Evolutionary conservation across 345 rosid species (phyloP).

Genomic region (Raphanus raphanistrum): DNA sequence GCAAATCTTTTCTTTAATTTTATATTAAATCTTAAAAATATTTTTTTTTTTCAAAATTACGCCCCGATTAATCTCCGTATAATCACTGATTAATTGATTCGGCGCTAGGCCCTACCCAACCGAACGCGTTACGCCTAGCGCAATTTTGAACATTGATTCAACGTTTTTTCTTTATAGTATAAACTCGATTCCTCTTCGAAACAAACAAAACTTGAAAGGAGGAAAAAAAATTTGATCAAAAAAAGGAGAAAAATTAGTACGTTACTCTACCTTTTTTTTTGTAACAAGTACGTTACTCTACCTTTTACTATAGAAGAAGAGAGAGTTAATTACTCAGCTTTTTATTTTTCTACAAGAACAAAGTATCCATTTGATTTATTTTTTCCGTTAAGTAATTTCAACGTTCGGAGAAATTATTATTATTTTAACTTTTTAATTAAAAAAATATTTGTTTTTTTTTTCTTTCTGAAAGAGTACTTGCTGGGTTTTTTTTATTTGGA

Average conservation of each 20-base stretch:
- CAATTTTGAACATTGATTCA: neutral
- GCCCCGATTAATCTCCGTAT: too few relatives aligned
- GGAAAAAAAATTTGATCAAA: neutral
- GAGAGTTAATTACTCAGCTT: neutral
- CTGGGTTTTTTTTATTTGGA: neutral
- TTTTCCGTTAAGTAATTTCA: neutral
- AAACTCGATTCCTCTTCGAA: conserved; percentile 29
- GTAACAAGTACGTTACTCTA: too few relatives aligned
- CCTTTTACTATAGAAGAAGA: neutral
- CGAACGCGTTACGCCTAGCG: too few relatives aligned
- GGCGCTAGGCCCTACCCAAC: too few relatives aligned
- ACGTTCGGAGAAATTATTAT: neutral
- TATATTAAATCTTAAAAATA: too few relatives aligned
- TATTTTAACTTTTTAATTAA: too few relatives aligned
- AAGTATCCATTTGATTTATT: neutral
- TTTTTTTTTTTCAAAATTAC: too few relatives aligned
- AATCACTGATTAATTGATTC: too few relatives aligned
- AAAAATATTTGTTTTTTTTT: too few relatives aligned
- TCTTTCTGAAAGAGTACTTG: neutral
- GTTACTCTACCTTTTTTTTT: neutral
- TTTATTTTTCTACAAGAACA: neutral
- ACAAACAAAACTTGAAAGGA: neutral
- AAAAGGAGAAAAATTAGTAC: neutral
- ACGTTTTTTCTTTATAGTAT: neutral
- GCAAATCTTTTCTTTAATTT: too few relatives aligned